Conservation (phyloP, 805 yeast species). For the Lipomyces lipofer region DNA sequence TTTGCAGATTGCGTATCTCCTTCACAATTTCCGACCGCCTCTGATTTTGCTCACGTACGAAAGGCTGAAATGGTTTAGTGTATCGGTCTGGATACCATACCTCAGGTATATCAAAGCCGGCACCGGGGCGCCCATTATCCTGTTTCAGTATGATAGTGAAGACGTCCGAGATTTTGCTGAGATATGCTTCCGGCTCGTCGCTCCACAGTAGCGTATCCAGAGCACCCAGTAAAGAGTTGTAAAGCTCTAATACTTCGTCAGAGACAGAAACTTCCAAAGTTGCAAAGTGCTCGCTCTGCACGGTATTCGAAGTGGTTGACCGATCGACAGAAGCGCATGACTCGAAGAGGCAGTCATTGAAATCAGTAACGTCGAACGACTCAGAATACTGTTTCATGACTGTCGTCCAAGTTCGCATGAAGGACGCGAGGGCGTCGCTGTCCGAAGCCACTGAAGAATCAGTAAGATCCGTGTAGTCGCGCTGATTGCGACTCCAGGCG, state of each 20-base stretch:
- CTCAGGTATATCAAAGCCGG: constrained; percentile 31
- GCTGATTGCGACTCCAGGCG: constrained; percentile 1
- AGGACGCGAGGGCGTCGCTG: constrained; percentile 3
- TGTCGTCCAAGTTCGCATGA: constrained; percentile 11
- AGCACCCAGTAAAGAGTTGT: constrained; percentile 21
- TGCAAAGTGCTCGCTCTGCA: constrained; percentile 12
- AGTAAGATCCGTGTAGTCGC: constrained; percentile 4
- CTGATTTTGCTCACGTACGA: constrained; percentile 5
- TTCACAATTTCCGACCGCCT: not conserved
- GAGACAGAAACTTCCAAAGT: constrained; percentile 23
- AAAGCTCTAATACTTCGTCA: constrained; percentile 6
- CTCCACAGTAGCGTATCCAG: constrained; percentile 30
- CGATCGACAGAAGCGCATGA: constrained; percentile 4
- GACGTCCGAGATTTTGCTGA: constrained; percentile 22
- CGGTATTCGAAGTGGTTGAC: not conserved
- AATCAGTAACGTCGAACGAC: not conserved
- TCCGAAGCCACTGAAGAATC: constrained; percentile 12
- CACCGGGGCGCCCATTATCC: constrained; percentile 25
- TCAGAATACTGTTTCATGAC: constrained; percentile 7
- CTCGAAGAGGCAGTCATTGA: not conserved
- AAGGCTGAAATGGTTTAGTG: constrained; percentile 22
- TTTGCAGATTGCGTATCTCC: not conserved
- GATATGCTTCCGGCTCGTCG: constrained; percentile 23
- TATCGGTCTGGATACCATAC: constrained; percentile 36
- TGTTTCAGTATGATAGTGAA: constrained; percentile 23